Percentiles rank a stretch among this genome's conserved stretches.
These are phyloP conservation scores for Podochytrium sp. DNA, from an alignment of 192 early-diverging fungal species.

Conservation along the genomic window DNA sequence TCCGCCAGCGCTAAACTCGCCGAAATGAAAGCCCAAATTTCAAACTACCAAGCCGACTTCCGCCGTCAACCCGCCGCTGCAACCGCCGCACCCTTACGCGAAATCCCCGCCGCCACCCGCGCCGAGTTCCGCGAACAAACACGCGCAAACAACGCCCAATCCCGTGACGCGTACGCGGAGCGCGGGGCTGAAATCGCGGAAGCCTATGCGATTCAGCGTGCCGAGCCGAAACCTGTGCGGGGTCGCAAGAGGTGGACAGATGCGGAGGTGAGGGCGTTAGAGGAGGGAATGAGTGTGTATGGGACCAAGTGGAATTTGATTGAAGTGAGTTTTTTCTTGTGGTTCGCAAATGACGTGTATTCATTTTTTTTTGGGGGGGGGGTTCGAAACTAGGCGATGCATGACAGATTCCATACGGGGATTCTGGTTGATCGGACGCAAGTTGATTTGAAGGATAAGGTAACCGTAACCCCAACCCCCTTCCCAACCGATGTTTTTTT, in stretches of 20 bases:
- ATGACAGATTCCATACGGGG: conserved; percentile 1
- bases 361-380: no score
- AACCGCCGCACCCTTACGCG: background rate
- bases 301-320: conserved; percentile 13
- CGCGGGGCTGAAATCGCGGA: background rate
- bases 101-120: background rate
- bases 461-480: no score
- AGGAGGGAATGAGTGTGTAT: conserved; percentile 7
- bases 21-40: no score
- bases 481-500: no score
- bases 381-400: no score
- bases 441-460: conserved; percentile 35
- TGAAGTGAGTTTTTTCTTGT: no score
- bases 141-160: background rate
- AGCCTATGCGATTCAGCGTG: background rate
- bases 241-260: conserved; percentile 23
- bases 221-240: background rate
- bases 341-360: no score
- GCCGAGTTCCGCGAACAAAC: background rate
- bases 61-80: background rate
- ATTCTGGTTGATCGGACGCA: conserved; percentile 4
- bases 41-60: background rate
- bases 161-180: background rate
- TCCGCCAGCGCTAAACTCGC: background rate
- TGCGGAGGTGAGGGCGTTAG: conserved; percentile 9